Conservation (phyloP, 345 rosid species). For the Lumnitzera racemosa region DNA sequence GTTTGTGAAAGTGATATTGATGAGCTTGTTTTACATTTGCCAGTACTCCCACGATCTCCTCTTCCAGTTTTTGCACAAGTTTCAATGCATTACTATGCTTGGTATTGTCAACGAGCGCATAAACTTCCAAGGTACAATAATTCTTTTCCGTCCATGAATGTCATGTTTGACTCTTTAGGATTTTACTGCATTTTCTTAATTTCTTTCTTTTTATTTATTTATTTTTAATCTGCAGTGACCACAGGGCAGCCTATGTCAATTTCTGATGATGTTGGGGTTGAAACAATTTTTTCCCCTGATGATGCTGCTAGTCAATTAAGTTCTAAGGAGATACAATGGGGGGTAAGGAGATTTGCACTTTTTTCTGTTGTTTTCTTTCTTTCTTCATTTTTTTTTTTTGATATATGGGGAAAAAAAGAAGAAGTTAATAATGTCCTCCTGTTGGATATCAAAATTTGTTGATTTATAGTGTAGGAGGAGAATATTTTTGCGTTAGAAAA, state of each 20-base stretch:
- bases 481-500: too few species aligned
- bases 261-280: conserved; percentile 83
- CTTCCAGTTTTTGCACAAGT: conserved; percentile 77
- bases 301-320: conserved; percentile 33
- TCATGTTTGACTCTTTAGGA: too few species aligned
- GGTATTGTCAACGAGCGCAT: conserved; percentile 85
- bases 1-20: too few species aligned
- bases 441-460: too few species aligned
- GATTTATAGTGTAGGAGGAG: too few species aligned
- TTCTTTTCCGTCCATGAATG: neutral
- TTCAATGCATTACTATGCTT: conserved; percentile 71
- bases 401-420: neutral
- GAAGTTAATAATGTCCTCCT: neutral
- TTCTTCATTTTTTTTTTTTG: neutral
- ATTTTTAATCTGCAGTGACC: conserved; percentile 49
- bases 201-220: neutral
- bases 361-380: neutral
- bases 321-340: conserved; percentile 12
- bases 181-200: too few species aligned
- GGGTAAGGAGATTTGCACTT: conserved; percentile 2
- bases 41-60: conserved; percentile 95
- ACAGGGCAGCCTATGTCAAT: conserved; percentile 78
- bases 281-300: conserved; percentile 66
- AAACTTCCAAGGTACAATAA: conserved; percentile 73
- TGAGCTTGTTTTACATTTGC: conserved; percentile 8